Conservation (phyloP, 768 basidiomycete genomes). For the Lactarius sp. region DNA sequence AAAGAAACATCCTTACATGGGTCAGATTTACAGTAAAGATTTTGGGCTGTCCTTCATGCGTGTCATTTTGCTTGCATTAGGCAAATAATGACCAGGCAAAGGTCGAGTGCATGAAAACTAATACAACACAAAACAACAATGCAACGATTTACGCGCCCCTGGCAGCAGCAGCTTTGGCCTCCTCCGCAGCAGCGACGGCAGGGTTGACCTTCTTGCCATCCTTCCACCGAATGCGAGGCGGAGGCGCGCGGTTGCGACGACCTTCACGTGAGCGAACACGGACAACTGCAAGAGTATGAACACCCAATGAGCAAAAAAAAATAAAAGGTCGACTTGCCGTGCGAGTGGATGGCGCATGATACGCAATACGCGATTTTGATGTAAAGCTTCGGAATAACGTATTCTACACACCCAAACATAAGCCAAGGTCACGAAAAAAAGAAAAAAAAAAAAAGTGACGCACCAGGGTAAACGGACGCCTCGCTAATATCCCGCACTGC, state of each 20-base stretch:
- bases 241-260: conserved; percentile 95
- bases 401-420: conserved; percentile 52
- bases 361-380: conserved; percentile 99
- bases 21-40: no score
- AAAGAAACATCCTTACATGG: conserved; percentile 30
- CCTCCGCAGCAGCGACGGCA: conserved; percentile 90
- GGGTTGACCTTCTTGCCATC: conserved; percentile 95
- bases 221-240: conserved; percentile 93
- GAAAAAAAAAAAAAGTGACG: conserved; percentile 29
- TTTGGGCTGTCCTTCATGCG: background rate
- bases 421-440: background rate
- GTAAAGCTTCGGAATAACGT: conserved; percentile 94
- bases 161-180: conserved; percentile 58
- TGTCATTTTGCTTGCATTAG: background rate
- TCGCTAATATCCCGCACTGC: conserved; percentile 97
- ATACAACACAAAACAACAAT: conserved; percentile 21
- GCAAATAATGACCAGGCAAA: background rate
- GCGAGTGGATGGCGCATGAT: conserved; percentile 98
- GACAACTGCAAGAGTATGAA: conserved; percentile 56
- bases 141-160: conserved; percentile 14
- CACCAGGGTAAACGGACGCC: conserved; percentile 88
- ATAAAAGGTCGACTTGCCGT: conserved; percentile 53
- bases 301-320: background rate
- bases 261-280: conserved; percentile 96
- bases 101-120: conserved; percentile 17